Evolutionary conservation across 768 basidiomycete genomes (phyloP).

Genomic region (Amanita rimosa): DNA sequence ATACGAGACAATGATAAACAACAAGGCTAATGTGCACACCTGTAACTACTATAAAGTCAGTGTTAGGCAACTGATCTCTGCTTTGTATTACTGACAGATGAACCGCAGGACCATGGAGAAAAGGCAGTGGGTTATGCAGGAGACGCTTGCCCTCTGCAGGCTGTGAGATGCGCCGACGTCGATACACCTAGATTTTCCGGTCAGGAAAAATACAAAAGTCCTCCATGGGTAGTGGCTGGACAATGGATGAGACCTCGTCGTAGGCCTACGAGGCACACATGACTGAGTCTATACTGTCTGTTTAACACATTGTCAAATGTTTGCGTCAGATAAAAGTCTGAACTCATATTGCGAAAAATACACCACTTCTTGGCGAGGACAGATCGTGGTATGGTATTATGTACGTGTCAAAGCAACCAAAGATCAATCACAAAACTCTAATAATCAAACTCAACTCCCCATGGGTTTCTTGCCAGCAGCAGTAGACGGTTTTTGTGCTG

Average conservation of each 20-base stretch:
- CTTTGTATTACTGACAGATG: not conserved
- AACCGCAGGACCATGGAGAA: conserved; percentile 1
- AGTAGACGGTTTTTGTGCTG: not conserved
- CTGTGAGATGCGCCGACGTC: conserved; percentile 1
- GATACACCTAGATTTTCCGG: conserved; percentile 6
- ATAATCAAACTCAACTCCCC: not conserved
- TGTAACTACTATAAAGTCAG: conserved; percentile 8
- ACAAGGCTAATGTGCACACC: not conserved
- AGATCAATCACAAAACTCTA: not conserved
- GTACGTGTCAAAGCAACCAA: conserved; percentile 4
- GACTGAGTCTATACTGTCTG: not conserved
- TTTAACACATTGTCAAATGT: not conserved
- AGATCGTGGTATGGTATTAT: conserved; percentile 3
- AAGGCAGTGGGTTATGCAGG: not conserved
- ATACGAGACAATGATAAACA: not conserved
- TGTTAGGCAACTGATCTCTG: not conserved
- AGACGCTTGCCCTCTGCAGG: conserved; percentile 5
- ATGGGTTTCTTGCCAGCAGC: conserved; percentile 5
- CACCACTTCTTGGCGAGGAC: not conserved
- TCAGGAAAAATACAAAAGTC: conserved; percentile 2
- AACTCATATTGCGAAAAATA: conserved; percentile 3
- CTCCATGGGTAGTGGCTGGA: conserved; percentile 5
- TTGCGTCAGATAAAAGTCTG: not conserved
- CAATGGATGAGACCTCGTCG: not conserved
- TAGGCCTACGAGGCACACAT: not conserved